Base-by-base conservation (phyloP, 2,329 filamentous ascomycete genomes). In the Colletotrichum lupini region DNA sequence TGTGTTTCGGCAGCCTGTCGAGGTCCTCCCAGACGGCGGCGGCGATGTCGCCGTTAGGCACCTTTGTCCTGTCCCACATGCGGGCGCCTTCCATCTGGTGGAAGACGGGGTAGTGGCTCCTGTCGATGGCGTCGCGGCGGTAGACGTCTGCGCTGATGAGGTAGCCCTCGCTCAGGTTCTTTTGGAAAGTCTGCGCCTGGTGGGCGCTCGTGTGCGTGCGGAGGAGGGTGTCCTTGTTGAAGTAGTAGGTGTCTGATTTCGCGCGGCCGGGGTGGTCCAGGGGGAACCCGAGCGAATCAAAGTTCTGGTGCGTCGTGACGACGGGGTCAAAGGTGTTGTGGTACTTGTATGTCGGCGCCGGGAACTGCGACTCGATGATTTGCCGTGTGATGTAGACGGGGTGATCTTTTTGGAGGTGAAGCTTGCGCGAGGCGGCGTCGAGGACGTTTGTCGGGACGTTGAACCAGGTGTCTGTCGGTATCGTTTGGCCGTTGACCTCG, bases 21-120 rank as follows among this genome's bases (percentile, higher is more conserved):
- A 97, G 77, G 79, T 97, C 94, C 46, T 87, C 87, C 85, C 88
- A 90, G 8, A 98, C 91, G 14, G 90, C 89, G 19, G 90, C 85
- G 1, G 89, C 89, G 22, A 95, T 81, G 75, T 93, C 88, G 22
- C 87, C 87, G 73, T 82, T 85, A 67, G 85, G 87, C 57, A 89
- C 89, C 80, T 85, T 88, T 32, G 81, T 86, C 11, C 94, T 90
- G 80, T 97, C 93, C 96, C 97, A 99, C 67, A 95, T 92, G 77
- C 93, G 89, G 9, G 96, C 96, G 14, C 95, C 96, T 82, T 99
- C 97, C 95, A 98, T 98, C 85, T 99, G 97, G 84, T 99, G 97
- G 83, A 99, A 99, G 72, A 97, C 91, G 0, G 97, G 97, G 83
- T 98, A 98, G 84, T 99, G 97, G 77, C 93, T 97, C 69, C 94